Evolutionary conservation across 2,329 filamentous ascomycete species (phyloP).

Genomic region (Annulohypoxylon truncatum): DNA sequence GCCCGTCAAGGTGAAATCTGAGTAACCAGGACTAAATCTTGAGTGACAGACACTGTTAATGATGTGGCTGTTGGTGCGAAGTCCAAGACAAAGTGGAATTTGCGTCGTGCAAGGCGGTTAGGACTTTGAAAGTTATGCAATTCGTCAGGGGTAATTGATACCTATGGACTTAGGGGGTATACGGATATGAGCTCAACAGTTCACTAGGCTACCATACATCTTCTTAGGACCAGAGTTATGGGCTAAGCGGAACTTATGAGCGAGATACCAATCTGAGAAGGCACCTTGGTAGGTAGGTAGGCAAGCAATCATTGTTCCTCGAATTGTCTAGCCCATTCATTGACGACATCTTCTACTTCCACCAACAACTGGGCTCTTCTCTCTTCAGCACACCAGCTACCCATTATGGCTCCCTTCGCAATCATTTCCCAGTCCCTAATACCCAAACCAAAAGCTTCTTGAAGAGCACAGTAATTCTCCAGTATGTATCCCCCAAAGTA

Average conservation of each 20-base stretch:
- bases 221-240: background rate
- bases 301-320: background rate
- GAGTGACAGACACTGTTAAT: background rate
- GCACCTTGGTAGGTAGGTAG: background rate
- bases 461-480: constrained; percentile 80
- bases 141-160: background rate
- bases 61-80: background rate
- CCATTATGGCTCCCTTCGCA: constrained; percentile 69
- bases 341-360: constrained; percentile 56
- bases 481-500: constrained; percentile 82
- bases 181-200: background rate
- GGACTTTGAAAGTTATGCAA: background rate
- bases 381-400: constrained; percentile 74
- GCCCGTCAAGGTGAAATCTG: background rate
- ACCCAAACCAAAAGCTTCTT: constrained; percentile 74
- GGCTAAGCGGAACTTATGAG: background rate
- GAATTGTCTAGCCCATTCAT: constrained; percentile 35
- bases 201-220: background rate
- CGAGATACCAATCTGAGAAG: background rate
- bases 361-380: constrained; percentile 70
- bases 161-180: background rate
- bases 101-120: constrained; percentile 7
- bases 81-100: background rate
- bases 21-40: background rate
- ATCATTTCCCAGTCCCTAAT: constrained; percentile 75